These are phyloP conservation scores for Lentinula guzmanii DNA, from an alignment of 768 basidiomycete genomes.

Conservation along the genomic window DNA sequence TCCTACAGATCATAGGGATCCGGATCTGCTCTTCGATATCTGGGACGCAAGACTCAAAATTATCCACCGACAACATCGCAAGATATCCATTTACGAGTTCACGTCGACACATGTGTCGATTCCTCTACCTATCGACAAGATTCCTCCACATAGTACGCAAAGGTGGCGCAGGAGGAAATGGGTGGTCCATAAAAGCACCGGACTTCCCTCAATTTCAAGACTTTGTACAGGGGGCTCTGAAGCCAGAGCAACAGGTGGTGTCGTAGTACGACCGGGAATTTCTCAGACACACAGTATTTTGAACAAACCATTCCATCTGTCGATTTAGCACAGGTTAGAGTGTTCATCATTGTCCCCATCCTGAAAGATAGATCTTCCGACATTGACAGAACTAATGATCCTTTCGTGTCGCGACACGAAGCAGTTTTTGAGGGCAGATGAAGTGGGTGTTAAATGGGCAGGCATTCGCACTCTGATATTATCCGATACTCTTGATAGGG, in stretches of 20 bases:
- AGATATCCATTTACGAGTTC: not conserved
- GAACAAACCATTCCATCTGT: not conserved
- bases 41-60: not conserved
- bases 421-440: not conserved
- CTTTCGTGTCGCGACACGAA: not conserved
- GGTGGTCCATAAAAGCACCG: not conserved
- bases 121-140: not conserved
- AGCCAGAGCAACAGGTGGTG: not conserved
- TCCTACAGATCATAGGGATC: not conserved
- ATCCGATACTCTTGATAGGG: not conserved
- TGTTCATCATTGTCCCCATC: not conserved
- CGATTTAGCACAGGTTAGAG: not conserved
- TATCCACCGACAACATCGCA: not conserved
- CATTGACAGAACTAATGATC: not conserved
- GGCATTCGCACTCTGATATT: not conserved
- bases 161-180: not conserved
- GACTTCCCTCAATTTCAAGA: not conserved
- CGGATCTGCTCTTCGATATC: not conserved
- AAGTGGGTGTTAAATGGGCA: not conserved
- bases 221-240: not conserved
- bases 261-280: not conserved
- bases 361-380: not conserved
- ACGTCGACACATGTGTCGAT: not conserved
- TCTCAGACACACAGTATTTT: not conserved
- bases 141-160: not conserved